Percentiles rank a stretch among this genome's conserved stretches.
phyloP scores from a whole-genome alignment of 495 filamentous ascomycete genomes.

The Aspergillus panamensis region DNA sequence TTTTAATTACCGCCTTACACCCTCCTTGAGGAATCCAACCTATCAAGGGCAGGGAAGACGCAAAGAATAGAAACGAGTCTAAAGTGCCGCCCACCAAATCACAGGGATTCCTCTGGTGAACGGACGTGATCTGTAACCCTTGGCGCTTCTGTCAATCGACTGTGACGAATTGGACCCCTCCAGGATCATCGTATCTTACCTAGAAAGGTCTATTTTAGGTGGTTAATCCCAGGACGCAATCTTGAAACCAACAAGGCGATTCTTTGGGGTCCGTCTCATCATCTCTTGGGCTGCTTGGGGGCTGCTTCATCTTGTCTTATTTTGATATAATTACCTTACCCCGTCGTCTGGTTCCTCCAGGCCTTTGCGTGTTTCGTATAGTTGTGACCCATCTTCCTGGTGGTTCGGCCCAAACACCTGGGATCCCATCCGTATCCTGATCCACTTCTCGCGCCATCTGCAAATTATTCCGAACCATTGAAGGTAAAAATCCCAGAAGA shows the following conservation, averaged over 20 bases:
- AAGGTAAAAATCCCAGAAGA: not conserved
- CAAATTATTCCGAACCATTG: not conserved
- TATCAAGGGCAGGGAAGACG: not conserved
- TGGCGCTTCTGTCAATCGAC: conserved; percentile 15
- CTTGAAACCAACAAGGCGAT: conserved; percentile 4
- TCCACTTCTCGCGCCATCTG: not conserved
- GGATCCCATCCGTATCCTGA: not conserved
- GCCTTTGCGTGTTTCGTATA: not conserved
- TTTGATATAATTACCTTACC: not conserved
- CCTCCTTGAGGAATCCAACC: not conserved
- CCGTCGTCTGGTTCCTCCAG: not conserved
- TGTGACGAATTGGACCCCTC: conserved; percentile 19
- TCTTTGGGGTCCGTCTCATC: conserved; percentile 1
- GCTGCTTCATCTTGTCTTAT: not conserved
- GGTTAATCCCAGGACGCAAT: not conserved
- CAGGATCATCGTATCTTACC: conserved; percentile 14
- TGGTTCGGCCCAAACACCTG: not conserved
- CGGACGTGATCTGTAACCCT: conserved; percentile 19
- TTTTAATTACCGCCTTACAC: not conserved
- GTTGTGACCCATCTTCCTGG: not conserved
- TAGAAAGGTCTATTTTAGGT: conserved; percentile 1
- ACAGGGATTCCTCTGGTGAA: not conserved
- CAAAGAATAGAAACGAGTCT: conserved; percentile 1
- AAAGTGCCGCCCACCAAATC: not conserved
- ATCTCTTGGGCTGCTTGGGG: not conserved